phyloP scores from a whole-genome alignment of 139 green algal species.

The Picochlorum sp. region DNA sequence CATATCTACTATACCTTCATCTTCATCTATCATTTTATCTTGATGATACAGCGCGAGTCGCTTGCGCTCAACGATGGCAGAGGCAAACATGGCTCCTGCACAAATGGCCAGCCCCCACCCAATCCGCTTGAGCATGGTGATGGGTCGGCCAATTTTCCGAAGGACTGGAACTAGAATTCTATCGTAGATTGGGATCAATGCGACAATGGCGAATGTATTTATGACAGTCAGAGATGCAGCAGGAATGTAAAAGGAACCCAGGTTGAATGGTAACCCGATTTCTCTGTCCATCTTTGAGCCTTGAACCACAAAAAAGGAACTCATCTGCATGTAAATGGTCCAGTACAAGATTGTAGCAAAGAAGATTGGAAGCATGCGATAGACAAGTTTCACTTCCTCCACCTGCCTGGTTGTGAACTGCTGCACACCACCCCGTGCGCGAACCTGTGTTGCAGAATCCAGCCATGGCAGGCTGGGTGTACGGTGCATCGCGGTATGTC shows the following conservation, averaged over 20 bases:
- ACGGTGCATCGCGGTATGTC: neutral
- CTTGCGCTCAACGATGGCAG: slow-evolving; percentile 56
- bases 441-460: slow-evolving; percentile 3
- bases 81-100: slow-evolving; percentile 60
- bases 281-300: slow-evolving; percentile 68
- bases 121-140: slow-evolving; percentile 73
- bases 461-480: slow-evolving; percentile 8
- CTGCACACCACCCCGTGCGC: slow-evolving; percentile 1
- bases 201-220: slow-evolving; percentile 78
- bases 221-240: slow-evolving; percentile 77
- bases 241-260: slow-evolving; percentile 52
- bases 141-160: slow-evolving; percentile 28
- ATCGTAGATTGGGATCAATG: slow-evolving; percentile 83
- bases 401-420: slow-evolving; percentile 54
- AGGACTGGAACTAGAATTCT: slow-evolving; percentile 55
- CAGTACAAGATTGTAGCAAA: slow-evolving; percentile 81
- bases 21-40: slow-evolving; percentile 15
- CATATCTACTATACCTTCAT: slow-evolving; percentile 22
- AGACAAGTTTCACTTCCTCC: slow-evolving; percentile 87
- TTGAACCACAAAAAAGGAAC: slow-evolving; percentile 81
- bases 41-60: slow-evolving; percentile 41
- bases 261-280: slow-evolving; percentile 9
- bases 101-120: slow-evolving; percentile 74
- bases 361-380: slow-evolving; percentile 87
- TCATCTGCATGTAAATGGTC: slow-evolving; percentile 88